These are phyloP conservation scores for Oxytropis ochrocephala DNA, from an alignment of 306 rosid species.

Conservation along the genomic window DNA sequence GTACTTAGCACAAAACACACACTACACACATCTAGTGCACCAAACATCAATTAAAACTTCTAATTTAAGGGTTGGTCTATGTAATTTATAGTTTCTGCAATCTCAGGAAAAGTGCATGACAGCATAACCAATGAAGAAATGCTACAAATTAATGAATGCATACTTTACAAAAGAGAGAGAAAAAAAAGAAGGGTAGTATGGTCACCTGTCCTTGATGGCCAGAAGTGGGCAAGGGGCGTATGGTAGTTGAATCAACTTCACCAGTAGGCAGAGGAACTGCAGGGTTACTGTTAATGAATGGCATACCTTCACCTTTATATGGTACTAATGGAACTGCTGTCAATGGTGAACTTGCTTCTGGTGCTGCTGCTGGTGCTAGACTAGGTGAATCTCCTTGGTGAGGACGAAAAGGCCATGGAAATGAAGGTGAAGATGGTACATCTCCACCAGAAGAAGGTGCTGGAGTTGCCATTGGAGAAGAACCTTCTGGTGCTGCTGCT, in stretches of 20 bases:
- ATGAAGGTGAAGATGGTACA: slow-evolving; percentile 49
- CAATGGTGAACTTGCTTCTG: slow-evolving; percentile 37
- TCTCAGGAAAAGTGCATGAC: background rate
- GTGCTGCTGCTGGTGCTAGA: slow-evolving; percentile 42
- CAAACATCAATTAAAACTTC: background rate
- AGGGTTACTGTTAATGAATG: slow-evolving; percentile 92
- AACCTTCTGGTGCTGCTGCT: slow-evolving; percentile 18
- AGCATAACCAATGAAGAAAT: background rate
- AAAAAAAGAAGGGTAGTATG: background rate
- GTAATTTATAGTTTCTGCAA: background rate
- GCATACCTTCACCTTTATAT: slow-evolving; percentile 45
- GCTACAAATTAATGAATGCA: background rate
- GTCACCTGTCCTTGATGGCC: slow-evolving; percentile 48
- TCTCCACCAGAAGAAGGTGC: slow-evolving; percentile 53
- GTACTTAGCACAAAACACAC: background rate
- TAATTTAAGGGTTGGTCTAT: background rate
- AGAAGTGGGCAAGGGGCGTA: slow-evolving; percentile 69
- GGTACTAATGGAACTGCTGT: slow-evolving; percentile 51
- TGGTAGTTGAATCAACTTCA: slow-evolving; percentile 94
- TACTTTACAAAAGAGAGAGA: background rate
- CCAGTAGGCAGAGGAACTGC: slow-evolving; percentile 97
- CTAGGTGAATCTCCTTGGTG: slow-evolving; percentile 45
- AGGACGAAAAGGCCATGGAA: slow-evolving; percentile 85
- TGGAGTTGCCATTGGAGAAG: slow-evolving; percentile 51
- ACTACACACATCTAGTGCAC: background rate